Evolutionary conservation across 2,329 filamentous ascomycete species (phyloP).

Genomic region (Achaetomium macrosporum): DNA sequence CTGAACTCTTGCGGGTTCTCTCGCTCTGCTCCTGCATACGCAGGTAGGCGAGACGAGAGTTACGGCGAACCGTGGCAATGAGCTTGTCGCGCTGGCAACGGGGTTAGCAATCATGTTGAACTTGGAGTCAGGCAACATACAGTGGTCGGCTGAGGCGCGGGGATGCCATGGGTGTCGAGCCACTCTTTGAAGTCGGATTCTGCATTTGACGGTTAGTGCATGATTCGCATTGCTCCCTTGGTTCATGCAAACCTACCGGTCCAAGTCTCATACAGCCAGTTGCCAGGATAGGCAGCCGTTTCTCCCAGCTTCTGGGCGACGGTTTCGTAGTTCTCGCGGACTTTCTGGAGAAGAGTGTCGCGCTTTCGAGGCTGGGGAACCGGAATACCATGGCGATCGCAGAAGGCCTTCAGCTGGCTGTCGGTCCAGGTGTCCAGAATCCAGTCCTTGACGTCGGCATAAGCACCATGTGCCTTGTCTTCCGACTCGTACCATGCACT

Average conservation of each 20-base stretch:
- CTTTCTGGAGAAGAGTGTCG: conserved; percentile 71
- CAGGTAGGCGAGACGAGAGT: conserved; percentile 73
- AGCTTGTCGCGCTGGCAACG: conserved; percentile 66
- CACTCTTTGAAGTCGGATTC: conserved; percentile 91
- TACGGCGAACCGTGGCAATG: conserved; percentile 82
- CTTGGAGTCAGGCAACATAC: conserved; percentile 27
- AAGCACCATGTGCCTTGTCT: conserved; percentile 67
- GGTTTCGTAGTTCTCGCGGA: conserved; percentile 74
- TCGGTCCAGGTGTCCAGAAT: conserved; percentile 94
- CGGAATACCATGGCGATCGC: conserved; percentile 80
- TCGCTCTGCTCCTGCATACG: conserved; percentile 57
- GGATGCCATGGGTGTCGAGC: conserved; percentile 83
- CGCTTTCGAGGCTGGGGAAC: conserved; percentile 82
- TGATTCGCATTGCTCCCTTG: background rate
- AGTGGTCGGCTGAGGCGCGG: conserved; percentile 73
- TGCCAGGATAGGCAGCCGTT: conserved; percentile 77
- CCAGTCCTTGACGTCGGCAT: conserved; percentile 75
- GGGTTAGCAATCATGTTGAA: conserved; percentile 16
- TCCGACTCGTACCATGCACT: conserved; percentile 71
- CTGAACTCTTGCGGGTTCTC: conserved; percentile 58
- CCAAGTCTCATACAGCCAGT: conserved; percentile 92
- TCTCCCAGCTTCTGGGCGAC: conserved; percentile 70
- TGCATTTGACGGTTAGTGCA: conserved; percentile 9
- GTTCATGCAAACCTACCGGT: conserved; percentile 39
- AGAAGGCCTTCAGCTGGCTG: conserved; percentile 87